Base-by-base conservation (phyloP, 768 basidiomycete genomes). In the Russula lepida region DNA sequence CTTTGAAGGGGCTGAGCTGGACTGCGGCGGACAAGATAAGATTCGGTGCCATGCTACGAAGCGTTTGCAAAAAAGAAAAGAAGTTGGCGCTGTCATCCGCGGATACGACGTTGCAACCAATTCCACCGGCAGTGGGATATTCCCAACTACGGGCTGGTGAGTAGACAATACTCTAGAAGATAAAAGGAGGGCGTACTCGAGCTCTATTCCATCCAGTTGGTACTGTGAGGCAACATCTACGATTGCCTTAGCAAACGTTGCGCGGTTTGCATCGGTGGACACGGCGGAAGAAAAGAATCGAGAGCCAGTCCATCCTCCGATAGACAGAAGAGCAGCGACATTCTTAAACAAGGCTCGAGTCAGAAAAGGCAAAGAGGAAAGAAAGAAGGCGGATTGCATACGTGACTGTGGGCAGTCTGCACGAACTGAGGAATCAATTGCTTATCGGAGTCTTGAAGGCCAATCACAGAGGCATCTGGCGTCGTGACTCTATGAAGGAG, bases 371-470 rank as follows among this genome's bases (percentile, higher is more conserved):
- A 35, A 25, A 12, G 33, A 15, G 37, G 6, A 11, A 7, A 17
- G 0, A 55, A 19, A 8, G n/a, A 53, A 41, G 41, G 41, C n/a
- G 11, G 9, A 43, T 43, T 0, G 1, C 64, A 25, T 19, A 68
- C 69, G 41, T 71, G 32, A 2, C 41, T 5, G 43, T 68, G 68
- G 21, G 68, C 69, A 0, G 46, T 39, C 23, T 54, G 13, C 21
- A 70, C 69, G 32, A 70, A 70, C 46, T 68, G 49, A 15, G 65
- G 67, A 23, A 70, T 53, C 17, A 70, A 44, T 43, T 62, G 43
- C 7, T 61, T 55, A 56, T 75, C 71, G 2, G 70, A 68, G 13
- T 56, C 65, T 6, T 56, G 50, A 23, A 76, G 60, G 19, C 64
- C 67, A 23, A 75, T 21, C 7, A 62, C 55, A 37, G 43, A 64